Percentiles rank a stretch among this genome's conserved stretches.
Conservation (phyloP, 2,329 filamentous ascomycete genomes). For the Fusarium setosum region DNA sequence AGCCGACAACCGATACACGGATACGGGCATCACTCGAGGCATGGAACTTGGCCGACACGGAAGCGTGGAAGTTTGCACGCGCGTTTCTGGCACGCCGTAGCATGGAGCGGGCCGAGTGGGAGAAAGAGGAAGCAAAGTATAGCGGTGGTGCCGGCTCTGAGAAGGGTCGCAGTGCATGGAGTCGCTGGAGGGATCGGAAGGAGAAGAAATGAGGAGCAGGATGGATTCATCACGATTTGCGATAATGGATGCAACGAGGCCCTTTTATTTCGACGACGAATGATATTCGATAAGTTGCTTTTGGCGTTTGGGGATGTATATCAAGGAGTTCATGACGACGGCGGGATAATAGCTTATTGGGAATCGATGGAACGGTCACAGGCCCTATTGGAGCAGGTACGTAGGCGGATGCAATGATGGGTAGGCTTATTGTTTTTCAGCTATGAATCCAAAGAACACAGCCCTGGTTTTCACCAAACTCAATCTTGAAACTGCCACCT, state of each 20-base stretch:
- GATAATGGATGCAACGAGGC: background rate
- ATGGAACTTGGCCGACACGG: constrained; percentile 78
- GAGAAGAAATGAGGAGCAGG: constrained; percentile 5
- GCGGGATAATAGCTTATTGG: background rate
- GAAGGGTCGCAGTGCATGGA: constrained; percentile 51
- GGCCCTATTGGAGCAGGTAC: background rate
- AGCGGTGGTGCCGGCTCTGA: constrained; percentile 70
- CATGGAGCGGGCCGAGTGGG: constrained; percentile 75
- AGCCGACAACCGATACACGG: constrained; percentile 55
- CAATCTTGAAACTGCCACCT: background rate
- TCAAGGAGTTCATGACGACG: background rate
- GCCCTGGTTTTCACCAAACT: constrained; percentile 14
- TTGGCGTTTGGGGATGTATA: constrained; percentile 4
- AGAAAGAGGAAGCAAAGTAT: constrained; percentile 75
- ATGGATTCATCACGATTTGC: background rate
- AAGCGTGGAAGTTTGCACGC: constrained; percentile 80
- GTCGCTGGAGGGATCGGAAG: constrained; percentile 50
- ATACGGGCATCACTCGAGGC: constrained; percentile 69
- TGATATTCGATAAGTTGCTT: background rate
- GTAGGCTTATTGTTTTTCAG: background rate
- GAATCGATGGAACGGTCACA: background rate
- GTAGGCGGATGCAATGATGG: background rate
- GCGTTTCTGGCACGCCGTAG: constrained; percentile 73
- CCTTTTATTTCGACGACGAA: background rate
- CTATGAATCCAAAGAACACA: constrained; percentile 13